A percentile compares a stretch with the other conserved stretches of the same genome.
phyloP scores from a whole-genome alignment of 306 rosid species.

The Dalbergia oliveri region DNA sequence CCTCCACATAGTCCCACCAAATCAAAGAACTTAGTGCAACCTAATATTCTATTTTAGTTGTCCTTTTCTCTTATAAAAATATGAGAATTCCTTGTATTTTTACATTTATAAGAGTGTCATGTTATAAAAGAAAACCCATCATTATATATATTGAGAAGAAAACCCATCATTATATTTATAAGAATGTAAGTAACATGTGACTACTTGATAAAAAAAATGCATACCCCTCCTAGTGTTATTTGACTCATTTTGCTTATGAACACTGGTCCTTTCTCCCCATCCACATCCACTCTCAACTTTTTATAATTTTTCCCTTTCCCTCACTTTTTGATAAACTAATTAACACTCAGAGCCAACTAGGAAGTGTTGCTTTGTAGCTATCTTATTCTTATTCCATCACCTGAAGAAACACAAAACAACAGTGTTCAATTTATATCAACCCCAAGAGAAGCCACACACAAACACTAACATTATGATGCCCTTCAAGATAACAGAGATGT shows the following conservation, averaged over 20 bases:
- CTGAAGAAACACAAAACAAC: not conserved
- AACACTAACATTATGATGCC: constrained; percentile 44
- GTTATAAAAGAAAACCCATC: too few species aligned
- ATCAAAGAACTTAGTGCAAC: constrained; percentile 51
- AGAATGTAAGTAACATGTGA: too few species aligned
- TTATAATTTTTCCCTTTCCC: not conserved
- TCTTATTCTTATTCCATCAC: not conserved
- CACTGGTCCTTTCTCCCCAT: constrained; percentile 40
- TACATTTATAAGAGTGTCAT: too few species aligned
- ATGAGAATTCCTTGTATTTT: too few species aligned
- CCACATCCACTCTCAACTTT: constrained; percentile 34
- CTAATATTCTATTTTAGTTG: constrained; percentile 45
- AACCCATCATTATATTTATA: too few species aligned
- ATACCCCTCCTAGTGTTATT: constrained; percentile 47
- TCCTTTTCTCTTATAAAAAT: constrained; percentile 31
- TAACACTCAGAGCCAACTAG: constrained; percentile 6
- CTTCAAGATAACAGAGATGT: constrained; percentile 68
- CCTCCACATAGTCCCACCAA: constrained; percentile 60
- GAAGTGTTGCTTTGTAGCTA: not conserved
- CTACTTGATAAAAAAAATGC: not conserved
- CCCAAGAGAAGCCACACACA: constrained; percentile 12
- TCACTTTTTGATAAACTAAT: constrained; percentile 14
- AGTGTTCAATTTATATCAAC: not conserved
- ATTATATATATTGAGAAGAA: too few species aligned
- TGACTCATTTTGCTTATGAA: constrained; percentile 57